Base-by-base conservation (phyloP, 2,329 filamentous ascomycete species). In the Orbilia oligospora region DNA sequence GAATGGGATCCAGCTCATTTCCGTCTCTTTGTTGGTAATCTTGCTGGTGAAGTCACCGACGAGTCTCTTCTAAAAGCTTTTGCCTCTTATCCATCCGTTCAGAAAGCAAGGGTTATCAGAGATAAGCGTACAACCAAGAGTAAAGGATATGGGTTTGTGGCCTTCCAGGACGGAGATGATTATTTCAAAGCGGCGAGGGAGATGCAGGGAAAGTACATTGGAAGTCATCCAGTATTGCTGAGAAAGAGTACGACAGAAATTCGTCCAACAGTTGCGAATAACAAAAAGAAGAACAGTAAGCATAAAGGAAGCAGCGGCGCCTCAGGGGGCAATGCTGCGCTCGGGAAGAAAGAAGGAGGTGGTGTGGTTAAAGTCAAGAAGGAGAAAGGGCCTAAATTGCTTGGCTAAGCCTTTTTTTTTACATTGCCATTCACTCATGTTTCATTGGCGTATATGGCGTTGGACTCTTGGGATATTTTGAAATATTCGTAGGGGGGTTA, bases 121-220 rank as follows among this genome's bases (percentile, higher is more conserved):
- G 96, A 99, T 86, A 98, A 97, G 87, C 91, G 94, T 76, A 97
- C 95, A 0, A 96, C 92, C 71, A 99, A 99, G 86, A 97, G 93
- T 83, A 97, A 96, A 84, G 96, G 95, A 0, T 99, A 93, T 83
- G 96, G 96, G 1, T 99, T 99, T 83, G 94, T 99, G 71, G 96
- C 93, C 85, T 98, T 99, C 86, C 92, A 91, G 82, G 93, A 97
- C 83, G 93, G 94, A 33, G 96, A 99, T 84, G 94, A 97, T 83
- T 98, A 97, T 84, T 98, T 99, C 87, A 90, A 93, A 82, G 95
- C 96, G 0, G 95, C 94, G 82, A 94, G 96, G 86, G 95, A 98
- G 86, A 98, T 98, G 96, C 93, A 97, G 83, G 94, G 94, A 82
- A 98, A 99, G 86, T 99, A 99, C 85, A 98, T 99, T 83, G 95